Base-by-base conservation (phyloP, 2,329 filamentous ascomycete species). In the Cryphonectria japonica region DNA sequence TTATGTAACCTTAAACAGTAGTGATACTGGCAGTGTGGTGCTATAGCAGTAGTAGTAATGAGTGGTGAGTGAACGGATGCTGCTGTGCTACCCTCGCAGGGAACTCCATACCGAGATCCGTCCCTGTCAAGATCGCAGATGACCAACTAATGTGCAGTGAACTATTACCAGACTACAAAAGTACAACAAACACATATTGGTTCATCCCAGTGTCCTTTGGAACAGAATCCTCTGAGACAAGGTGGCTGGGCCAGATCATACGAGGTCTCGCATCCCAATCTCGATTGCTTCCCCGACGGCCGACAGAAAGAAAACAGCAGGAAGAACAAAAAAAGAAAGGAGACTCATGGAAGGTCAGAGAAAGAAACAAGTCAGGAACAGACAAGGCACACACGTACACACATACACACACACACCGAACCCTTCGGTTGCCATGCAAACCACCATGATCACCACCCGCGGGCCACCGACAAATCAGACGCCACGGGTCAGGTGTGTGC, bases 381-480 rank as follows among this genome's bases (percentile, higher is more conserved):
- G 65, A 52, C 43, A 29, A 50, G 19, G 34, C 26, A 26, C 26
- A 26, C 26, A 26, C 26, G 26, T 26, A 34, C 34, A 34, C 34
- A 34, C 34, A 34, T 1, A 34, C 34, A 34, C 34, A 34, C 34
- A 34, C 34, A 50, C 19, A 22, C 43, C 16, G 6, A 50, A 50
- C 43, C 19, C 19, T 19, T 7, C 43, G 16, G 1, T 22, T 50
- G 19, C 43, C 43, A 50, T 22, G 26, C 26, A 26, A 16, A 22
- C 13, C 41, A 43, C 7, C 43, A 19, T 8, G 19, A 7, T 32
- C 32, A 37, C 3, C 32, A 37, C 29, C 57, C 32, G 57, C 29
- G 34, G 43, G 29, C 57, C 32, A 9, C n/a, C 3, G 29, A 26
- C 50, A 41, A 67, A 69, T 71, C 46, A 61, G 66, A 68, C 60